phyloP scores from a whole-genome alignment of 352 stramenopile species.

The Salisapilia sapeloensis region DNA sequence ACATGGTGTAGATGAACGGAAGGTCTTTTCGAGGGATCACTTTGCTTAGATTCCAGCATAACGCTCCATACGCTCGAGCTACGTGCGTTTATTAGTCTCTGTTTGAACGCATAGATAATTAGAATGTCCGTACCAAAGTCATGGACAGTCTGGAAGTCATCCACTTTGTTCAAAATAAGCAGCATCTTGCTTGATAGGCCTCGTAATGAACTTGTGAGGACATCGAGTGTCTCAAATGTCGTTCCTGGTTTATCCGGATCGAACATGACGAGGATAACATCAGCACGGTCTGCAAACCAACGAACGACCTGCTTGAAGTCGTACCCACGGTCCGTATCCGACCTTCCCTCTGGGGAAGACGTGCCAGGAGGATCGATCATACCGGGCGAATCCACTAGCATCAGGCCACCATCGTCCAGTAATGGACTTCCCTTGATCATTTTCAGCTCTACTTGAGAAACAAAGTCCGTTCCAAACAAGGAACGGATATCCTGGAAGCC shows the following conservation, averaged over 20 bases:
- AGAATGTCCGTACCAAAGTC: too few species aligned
- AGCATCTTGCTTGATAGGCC: slow-evolving; percentile 69
- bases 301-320: slow-evolving; percentile 78
- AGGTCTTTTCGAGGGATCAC: slow-evolving; percentile 76
- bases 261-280: slow-evolving; percentile 83
- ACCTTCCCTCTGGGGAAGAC: slow-evolving; percentile 21
- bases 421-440: slow-evolving; percentile 44
- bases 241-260: slow-evolving; percentile 78
- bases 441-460: slow-evolving; percentile 79
- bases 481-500: slow-evolving; percentile 67
- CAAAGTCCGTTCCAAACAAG: slow-evolving; percentile 63
- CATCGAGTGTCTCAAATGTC: slow-evolving; percentile 78
- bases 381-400: slow-evolving; percentile 72
- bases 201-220: slow-evolving; percentile 59
- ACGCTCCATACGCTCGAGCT: slow-evolving; percentile 59
- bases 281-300: slow-evolving; percentile 71
- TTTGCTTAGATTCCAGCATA: slow-evolving; percentile 83
- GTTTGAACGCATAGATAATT: too few species aligned
- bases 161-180: slow-evolving; percentile 81
- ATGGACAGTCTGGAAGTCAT: slow-evolving; percentile 76
- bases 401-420: slow-evolving; percentile 60
- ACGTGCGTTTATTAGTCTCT: too few species aligned
- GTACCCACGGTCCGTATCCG: slow-evolving; percentile 63
- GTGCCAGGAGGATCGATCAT: slow-evolving; percentile 76
- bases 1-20: slow-evolving; percentile 83